phyloP scores from a whole-genome alignment of 2,329 filamentous ascomycete species.

The Chrysoporthe cubensis region DNA sequence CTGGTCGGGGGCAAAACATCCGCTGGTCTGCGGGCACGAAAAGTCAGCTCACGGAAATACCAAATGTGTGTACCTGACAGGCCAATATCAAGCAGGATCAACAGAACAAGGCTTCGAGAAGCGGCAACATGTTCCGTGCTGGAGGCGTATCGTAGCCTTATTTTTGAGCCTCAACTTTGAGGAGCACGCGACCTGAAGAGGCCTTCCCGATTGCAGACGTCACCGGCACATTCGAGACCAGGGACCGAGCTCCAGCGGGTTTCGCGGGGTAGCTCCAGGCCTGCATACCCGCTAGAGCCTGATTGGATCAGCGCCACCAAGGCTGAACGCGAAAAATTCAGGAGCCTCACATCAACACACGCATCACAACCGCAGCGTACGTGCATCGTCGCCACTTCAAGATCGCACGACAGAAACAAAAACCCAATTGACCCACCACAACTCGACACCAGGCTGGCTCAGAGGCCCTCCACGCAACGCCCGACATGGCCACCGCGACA shows the following conservation, averaged over 20 bases:
- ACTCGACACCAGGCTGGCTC: neutral
- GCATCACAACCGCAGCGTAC: slow-evolving; percentile 1
- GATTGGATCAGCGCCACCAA: slow-evolving; percentile 27
- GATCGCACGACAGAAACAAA: slow-evolving; percentile 1
- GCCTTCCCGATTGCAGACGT: slow-evolving; percentile 22
- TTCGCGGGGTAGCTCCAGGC: slow-evolving; percentile 25
- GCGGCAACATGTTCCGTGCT: neutral
- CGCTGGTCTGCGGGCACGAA: neutral
- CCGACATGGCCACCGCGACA: slow-evolving; percentile 41
- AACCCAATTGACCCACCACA: neutral
- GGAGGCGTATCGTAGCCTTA: neutral
- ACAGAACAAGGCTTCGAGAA: neutral
- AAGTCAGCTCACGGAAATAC: neutral
- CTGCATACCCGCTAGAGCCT: slow-evolving; percentile 23
- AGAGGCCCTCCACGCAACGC: slow-evolving; percentile 1
- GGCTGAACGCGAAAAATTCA: slow-evolving; percentile 23
- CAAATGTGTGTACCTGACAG: neutral
- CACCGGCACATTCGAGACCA: neutral
- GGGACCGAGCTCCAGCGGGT: neutral
- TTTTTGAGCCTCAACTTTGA: neutral
- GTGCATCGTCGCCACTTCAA: slow-evolving; percentile 10
- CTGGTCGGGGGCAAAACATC: slow-evolving; percentile 1
- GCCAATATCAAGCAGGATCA: neutral
- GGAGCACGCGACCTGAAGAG: neutral
- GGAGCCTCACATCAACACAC: slow-evolving; percentile 1